phyloP scores from a whole-genome alignment of 2,329 filamentous ascomycete species.

The Aspergillus sp. region DNA sequence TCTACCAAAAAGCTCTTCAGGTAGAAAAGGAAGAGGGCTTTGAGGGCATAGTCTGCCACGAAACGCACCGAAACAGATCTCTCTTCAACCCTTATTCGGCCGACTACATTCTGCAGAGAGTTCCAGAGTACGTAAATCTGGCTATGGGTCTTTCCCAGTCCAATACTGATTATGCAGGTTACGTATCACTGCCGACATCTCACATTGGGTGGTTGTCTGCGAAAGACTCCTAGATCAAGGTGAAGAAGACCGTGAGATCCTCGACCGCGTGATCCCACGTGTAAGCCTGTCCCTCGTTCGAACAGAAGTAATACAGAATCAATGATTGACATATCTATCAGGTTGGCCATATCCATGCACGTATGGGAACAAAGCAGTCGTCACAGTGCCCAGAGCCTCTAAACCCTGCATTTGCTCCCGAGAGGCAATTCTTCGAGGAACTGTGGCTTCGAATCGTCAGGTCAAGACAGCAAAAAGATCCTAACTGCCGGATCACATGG shows the following conservation, averaged over 20 bases:
- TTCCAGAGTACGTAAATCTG: slow-evolving; percentile 28
- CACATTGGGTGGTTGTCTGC: slow-evolving; percentile 25
- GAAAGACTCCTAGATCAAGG: slow-evolving; percentile 24
- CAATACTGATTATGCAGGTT: slow-evolving; percentile 10
- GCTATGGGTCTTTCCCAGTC: not conserved
- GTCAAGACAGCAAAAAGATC: slow-evolving; percentile 3
- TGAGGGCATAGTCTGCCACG: slow-evolving; percentile 32
- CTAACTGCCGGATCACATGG: slow-evolving; percentile 8
- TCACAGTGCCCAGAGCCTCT: slow-evolving; percentile 41
- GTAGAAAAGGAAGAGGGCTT: slow-evolving; percentile 36
- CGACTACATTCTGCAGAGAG: slow-evolving; percentile 29
- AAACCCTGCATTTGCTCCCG: slow-evolving; percentile 30
- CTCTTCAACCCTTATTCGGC: slow-evolving; percentile 35
- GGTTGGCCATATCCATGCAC: slow-evolving; percentile 39
- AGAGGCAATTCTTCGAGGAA: slow-evolving; percentile 36
- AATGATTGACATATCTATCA: slow-evolving; percentile 6
- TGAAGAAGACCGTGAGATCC: slow-evolving; percentile 21
- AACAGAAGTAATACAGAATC: too few species aligned
- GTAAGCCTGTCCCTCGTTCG: slow-evolving; percentile 18
- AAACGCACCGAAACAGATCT: slow-evolving; percentile 37
- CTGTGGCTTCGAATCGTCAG: slow-evolving; percentile 22
- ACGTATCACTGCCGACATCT: slow-evolving; percentile 27
- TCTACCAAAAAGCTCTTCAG: slow-evolving; percentile 33
- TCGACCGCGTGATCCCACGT: slow-evolving; percentile 31
- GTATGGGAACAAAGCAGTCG: slow-evolving; percentile 41